Evolutionary conservation across 495 filamentous ascomycete species (phyloP).

Genomic region (Chaetomium fimeti): DNA sequence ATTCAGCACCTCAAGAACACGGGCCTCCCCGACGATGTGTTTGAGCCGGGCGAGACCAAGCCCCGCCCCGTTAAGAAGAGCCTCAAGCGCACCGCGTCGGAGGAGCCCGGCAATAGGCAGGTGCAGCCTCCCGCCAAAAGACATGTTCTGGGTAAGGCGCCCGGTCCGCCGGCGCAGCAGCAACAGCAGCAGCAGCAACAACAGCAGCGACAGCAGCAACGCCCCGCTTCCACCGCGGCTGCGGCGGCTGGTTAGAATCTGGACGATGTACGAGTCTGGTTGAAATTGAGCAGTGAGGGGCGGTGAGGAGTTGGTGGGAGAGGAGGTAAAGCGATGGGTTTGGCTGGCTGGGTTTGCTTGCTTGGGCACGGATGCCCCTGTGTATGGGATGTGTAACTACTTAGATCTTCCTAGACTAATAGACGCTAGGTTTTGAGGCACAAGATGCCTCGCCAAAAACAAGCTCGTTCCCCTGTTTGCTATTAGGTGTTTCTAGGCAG

Average conservation of each 20-base stretch:
- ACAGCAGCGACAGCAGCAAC: slow-evolving; percentile 1
- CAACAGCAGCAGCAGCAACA: slow-evolving; percentile 2
- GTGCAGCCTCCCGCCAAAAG: slow-evolving; percentile 11
- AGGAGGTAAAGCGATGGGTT: neutral
- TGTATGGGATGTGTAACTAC: slow-evolving; percentile 27
- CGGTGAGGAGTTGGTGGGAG: neutral
- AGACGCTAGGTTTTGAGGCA: slow-evolving; percentile 38
- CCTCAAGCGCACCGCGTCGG: slow-evolving; percentile 34
- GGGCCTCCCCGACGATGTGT: slow-evolving; percentile 85
- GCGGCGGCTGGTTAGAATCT: slow-evolving; percentile 6
- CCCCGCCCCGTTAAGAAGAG: slow-evolving; percentile 60
- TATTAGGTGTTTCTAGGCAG: no score
- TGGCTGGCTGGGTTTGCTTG: neutral
- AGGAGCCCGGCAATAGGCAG: slow-evolving; percentile 13
- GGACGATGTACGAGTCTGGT: neutral
- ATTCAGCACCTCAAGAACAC: slow-evolving; percentile 76
- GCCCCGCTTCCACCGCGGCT: neutral
- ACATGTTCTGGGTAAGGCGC: slow-evolving; percentile 2
- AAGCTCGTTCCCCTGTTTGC: neutral
- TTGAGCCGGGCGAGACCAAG: slow-evolving; percentile 73
- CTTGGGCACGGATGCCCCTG: neutral
- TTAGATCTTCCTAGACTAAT: slow-evolving; percentile 35
- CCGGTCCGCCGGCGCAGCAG: neutral
- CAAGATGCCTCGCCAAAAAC: slow-evolving; percentile 36
- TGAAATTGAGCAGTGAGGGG: neutral